Percentiles rank a stretch among this genome's conserved stretches.
Evolutionary conservation across 2,329 filamentous ascomycete species (phyloP).

Genomic region (Elsinoe ampelina): DNA sequence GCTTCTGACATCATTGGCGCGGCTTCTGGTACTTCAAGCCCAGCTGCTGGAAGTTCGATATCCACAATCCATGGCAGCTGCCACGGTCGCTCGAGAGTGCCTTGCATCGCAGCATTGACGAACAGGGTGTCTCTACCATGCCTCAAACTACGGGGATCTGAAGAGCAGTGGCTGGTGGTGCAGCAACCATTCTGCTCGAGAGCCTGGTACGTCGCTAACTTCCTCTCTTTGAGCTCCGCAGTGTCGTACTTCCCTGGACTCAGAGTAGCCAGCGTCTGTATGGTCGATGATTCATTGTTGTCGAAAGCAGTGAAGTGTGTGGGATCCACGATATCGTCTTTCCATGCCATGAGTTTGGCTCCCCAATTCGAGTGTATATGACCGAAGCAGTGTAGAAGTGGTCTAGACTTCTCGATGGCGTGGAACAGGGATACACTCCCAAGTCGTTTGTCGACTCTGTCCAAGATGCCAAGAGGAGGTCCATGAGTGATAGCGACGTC

Average conservation of each 20-base stretch:
- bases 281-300: slow-evolving; percentile 29
- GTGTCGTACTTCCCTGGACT: slow-evolving; percentile 15
- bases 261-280: slow-evolving; percentile 29
- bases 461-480: slow-evolving; percentile 44
- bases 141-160: neutral
- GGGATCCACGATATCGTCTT: slow-evolving; percentile 13
- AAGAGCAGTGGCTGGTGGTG: neutral
- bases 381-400: slow-evolving; percentile 50
- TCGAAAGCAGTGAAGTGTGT: slow-evolving; percentile 41
- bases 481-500: slow-evolving; percentile 56
- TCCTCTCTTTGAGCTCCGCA: slow-evolving; percentile 19
- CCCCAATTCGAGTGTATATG: slow-evolving; percentile 52
- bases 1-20: too few species aligned
- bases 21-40: too few species aligned
- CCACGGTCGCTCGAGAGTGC: slow-evolving; percentile 31
- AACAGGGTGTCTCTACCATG: slow-evolving; percentile 45
- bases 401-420: slow-evolving; percentile 42
- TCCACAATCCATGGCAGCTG: slow-evolving; percentile 49
- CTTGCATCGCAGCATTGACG: slow-evolving; percentile 50
- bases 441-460: slow-evolving; percentile 32
- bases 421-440: slow-evolving; percentile 47
- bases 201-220: slow-evolving; percentile 17
- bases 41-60: slow-evolving; percentile 31
- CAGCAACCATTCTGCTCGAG: slow-evolving; percentile 18
- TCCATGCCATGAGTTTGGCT: slow-evolving; percentile 33